Base-by-base conservation (phyloP, 257 asterid species). In the Agastache rugosa region DNA sequence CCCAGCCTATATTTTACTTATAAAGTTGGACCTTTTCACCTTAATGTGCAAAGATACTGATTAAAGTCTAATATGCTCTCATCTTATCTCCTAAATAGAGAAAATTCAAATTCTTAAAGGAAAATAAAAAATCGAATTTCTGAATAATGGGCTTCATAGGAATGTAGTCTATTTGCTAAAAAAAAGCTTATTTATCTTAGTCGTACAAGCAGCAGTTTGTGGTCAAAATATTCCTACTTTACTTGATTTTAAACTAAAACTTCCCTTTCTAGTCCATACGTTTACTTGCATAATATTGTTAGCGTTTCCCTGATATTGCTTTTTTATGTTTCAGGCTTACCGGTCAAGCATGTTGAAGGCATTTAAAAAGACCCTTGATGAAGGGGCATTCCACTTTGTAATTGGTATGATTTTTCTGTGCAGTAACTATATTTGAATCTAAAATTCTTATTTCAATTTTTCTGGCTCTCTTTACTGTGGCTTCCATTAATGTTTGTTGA, bases 341-440 rank as follows among this genome's bases (percentile, higher is more conserved):
- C 92, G 99, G 75, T 80, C 96, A 78, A 95, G 97, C 91, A 95
- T 95, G 99, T 77, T 95, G 96, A 92, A 90, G 91, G 93, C 99
- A 67, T 95, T 95, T 77, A 95, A 85, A 72, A 95, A 90, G 96
- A 90, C 98, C 89, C 96, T 92, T 74, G 98, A 88, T 82, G 99
- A 90, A 70, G 98, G 99, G 83, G 85, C 78, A 80, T 95, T 90
- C 90, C 88, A 95, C 83, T 92, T 95, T 79, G 87, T 95, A 82
- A 95, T 95, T 77, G 98, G 98, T 95, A 94, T 83, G 96, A 70
- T 62, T 69, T 65, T 71, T 72, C 65, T 74, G 73, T 61, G 53
- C 66, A 60, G 76, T 71, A 78, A 66, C 73, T 59, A 25, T 70
- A 70, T 44, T 55, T 74, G 66, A 37, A 69, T 80, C 79, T 47